These are phyloP conservation scores for Cucumis cinereus DNA, from an alignment of 306 rosid species.

Conservation along the genomic window DNA sequence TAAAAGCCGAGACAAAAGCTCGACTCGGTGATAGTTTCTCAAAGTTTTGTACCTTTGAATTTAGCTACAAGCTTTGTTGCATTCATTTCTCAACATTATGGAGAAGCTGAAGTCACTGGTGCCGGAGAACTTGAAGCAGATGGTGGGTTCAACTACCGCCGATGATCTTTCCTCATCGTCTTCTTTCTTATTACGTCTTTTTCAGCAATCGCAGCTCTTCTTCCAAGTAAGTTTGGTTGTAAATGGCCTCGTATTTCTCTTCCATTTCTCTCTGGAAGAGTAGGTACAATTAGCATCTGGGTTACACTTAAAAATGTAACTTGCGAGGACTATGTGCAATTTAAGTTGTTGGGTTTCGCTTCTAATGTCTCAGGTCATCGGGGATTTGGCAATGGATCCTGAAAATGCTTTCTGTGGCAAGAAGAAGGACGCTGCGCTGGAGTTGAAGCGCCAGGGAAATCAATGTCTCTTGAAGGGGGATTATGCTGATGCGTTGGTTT, in stretches of 20 bases:
- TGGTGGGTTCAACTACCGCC: slow-evolving; percentile 24
- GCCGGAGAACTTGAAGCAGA: slow-evolving; percentile 42
- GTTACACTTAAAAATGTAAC: not conserved
- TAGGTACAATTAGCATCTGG: not conserved
- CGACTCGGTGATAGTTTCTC: not conserved
- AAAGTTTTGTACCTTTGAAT: not conserved
- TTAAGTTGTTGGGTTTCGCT: not conserved
- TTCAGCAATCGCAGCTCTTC: slow-evolving; percentile 46
- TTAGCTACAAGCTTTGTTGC: not conserved
- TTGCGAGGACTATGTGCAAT: not conserved
- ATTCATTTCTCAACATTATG: slow-evolving; percentile 17
- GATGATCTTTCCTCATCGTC: slow-evolving; percentile 38
- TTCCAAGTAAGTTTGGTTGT: slow-evolving; percentile 30
- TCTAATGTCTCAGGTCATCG: slow-evolving; percentile 27
- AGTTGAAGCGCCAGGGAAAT: slow-evolving; percentile 56
- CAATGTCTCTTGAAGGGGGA: slow-evolving; percentile 38
- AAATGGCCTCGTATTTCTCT: not conserved
- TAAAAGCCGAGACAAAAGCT: not conserved
- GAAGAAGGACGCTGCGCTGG: slow-evolving; percentile 47
- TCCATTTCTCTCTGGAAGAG: not conserved
- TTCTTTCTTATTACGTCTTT: slow-evolving; percentile 41
- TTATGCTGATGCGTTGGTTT: slow-evolving; percentile 38
- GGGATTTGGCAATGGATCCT: slow-evolving; percentile 36
- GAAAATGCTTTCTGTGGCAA: slow-evolving; percentile 53
- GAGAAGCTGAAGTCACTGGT: slow-evolving; percentile 56